Conservation (phyloP, 176 grass and related monocot species). For the Cenchrus americanus region DNA sequence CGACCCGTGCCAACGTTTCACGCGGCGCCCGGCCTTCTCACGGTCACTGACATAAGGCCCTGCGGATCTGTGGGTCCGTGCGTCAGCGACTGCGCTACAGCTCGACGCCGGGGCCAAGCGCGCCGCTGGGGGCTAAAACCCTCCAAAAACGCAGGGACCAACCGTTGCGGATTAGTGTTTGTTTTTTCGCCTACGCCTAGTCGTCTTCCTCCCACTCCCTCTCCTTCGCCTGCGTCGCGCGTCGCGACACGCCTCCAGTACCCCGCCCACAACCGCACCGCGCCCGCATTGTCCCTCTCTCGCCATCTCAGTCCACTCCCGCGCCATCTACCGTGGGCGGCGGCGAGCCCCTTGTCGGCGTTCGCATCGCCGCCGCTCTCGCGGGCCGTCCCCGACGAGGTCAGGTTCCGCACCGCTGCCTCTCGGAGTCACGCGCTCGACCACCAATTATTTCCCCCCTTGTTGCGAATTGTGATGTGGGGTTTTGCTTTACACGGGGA, state of each 20-base stretch:
- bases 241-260: slow-evolving; percentile 31
- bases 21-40: too few relatives aligned
- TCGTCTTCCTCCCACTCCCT: not conserved
- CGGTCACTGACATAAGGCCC: not conserved
- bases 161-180: slow-evolving; percentile 43
- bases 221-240: not conserved
- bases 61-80: rapidly evolving
- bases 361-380: not conserved
- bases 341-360: not conserved
- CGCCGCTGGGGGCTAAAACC: not conserved
- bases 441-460: not conserved
- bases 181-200: not conserved
- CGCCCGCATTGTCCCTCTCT: not conserved
- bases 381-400: not conserved
- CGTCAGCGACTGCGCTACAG: not conserved
- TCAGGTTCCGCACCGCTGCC: not conserved
- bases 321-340: not conserved
- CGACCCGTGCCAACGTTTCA: too few relatives aligned
- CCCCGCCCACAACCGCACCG: not conserved
- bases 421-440: not conserved
- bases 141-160: slow-evolving; percentile 38
- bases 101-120: not conserved
- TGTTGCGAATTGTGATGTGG: too few relatives aligned
- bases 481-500: not conserved
- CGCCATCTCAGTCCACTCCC: too few relatives aligned